These are phyloP conservation scores for Jacaranda copaia DNA, from an alignment of 257 asterid genomes.

Conservation along the genomic window DNA sequence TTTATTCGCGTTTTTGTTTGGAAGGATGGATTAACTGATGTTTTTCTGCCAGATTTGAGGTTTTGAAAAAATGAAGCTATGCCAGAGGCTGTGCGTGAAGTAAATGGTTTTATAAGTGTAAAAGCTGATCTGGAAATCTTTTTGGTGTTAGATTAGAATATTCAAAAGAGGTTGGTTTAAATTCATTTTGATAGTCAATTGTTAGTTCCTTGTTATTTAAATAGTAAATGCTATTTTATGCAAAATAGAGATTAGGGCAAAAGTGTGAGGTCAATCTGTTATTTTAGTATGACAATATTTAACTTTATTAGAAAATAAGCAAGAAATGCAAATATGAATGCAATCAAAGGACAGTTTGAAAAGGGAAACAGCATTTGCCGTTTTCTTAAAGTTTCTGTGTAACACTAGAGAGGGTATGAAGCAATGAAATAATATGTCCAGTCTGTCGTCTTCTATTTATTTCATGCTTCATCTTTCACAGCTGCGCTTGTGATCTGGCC, in stretches of 20 bases:
- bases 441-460: background rate
- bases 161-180: too few relatives aligned
- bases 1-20: background rate
- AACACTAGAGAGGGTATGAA: slow-evolving; percentile 5
- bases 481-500: background rate
- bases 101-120: background rate
- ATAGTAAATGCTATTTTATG: background rate
- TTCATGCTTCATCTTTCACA: background rate
- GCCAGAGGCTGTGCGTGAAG: background rate
- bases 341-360: background rate
- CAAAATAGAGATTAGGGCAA: background rate
- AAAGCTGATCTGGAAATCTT: background rate
- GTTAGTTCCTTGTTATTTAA: background rate
- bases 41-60: background rate
- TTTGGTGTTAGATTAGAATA: background rate
- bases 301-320: background rate
- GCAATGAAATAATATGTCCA: background rate
- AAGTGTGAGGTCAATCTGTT: background rate
- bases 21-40: too few relatives aligned
- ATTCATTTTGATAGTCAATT: background rate
- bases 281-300: background rate
- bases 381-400: slow-evolving; percentile 10
- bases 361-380: background rate
- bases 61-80: background rate
- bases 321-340: background rate